These are phyloP conservation scores for Gossypium bickii DNA, from an alignment of 345 rosid genomes.

Conservation along the genomic window DNA sequence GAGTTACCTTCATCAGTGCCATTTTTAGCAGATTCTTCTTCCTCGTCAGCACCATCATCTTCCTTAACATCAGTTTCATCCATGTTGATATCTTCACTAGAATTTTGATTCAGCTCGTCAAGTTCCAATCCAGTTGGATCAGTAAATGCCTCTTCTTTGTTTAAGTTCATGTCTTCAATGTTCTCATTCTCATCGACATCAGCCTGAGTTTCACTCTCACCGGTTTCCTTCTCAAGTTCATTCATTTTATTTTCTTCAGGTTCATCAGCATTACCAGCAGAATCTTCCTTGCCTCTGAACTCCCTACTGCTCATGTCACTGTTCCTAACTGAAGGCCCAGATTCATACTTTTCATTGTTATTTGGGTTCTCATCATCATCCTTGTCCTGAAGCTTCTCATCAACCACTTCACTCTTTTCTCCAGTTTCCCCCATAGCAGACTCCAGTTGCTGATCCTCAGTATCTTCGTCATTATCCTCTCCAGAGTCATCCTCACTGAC, in stretches of 20 bases:
- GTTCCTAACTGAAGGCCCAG: constrained; percentile 65
- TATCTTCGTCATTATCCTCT: constrained; percentile 53
- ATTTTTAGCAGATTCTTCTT: constrained; percentile 37
- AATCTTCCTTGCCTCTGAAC: constrained; percentile 81
- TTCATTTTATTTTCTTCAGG: constrained; percentile 39
- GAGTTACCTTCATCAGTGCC: constrained; percentile 32
- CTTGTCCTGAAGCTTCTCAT: constrained; percentile 70
- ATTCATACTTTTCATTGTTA: constrained; percentile 65
- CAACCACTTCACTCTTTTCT: constrained; percentile 57
- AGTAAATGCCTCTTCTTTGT: constrained; percentile 58
- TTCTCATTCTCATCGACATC: constrained; percentile 43
- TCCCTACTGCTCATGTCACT: constrained; percentile 52
- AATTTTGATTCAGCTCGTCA: constrained; percentile 42
- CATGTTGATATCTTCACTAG: constrained; percentile 47
- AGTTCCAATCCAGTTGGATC: constrained; percentile 59
- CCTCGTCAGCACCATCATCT: constrained; percentile 43
- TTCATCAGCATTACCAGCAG: constrained; percentile 35
- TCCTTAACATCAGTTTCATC: constrained; percentile 45
- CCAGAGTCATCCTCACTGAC: constrained; percentile 66
- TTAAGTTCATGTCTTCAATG: constrained; percentile 50
- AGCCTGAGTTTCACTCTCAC: constrained; percentile 45
- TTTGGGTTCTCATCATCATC: constrained; percentile 54
- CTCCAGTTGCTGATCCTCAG: constrained; percentile 65
- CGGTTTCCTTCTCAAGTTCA: constrained; percentile 38
- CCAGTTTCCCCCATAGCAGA: constrained; percentile 75